Conservation (phyloP, 331 rosid genomes). For the Spiraea crenata region DNA sequence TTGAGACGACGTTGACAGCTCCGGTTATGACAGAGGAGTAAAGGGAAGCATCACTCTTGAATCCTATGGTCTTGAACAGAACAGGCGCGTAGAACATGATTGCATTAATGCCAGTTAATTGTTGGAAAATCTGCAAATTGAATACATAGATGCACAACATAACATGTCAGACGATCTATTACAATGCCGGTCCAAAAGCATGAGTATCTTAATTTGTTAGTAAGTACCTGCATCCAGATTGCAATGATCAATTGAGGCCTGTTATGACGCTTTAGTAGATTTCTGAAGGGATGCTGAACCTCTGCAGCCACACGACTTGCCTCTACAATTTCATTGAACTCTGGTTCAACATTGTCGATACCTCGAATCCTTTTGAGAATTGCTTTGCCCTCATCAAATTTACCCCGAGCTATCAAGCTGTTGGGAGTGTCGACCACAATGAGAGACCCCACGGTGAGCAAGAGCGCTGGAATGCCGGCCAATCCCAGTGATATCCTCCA, state of each 20-base stretch:
- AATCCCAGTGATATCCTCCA: slow-evolving; percentile 74
- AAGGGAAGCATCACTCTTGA: slow-evolving; percentile 52
- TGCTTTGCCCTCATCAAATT: slow-evolving; percentile 50
- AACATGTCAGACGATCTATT: neutral
- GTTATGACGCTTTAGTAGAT: slow-evolving; percentile 47
- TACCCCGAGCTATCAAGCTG: slow-evolving; percentile 65
- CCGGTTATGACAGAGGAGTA: slow-evolving; percentile 71
- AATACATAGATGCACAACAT: neutral
- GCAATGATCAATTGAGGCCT: slow-evolving; percentile 56
- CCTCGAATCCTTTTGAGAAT: slow-evolving; percentile 59
- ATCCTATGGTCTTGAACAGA: slow-evolving; percentile 58
- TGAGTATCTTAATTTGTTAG: neutral
- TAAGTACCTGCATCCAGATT: slow-evolving; percentile 40
- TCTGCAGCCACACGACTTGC: slow-evolving; percentile 56
- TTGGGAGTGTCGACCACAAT: slow-evolving; percentile 64
- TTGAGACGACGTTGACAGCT: slow-evolving; percentile 56
- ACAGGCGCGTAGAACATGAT: slow-evolving; percentile 79
- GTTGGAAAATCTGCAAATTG: slow-evolving; percentile 57
- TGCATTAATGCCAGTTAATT: slow-evolving; percentile 68
- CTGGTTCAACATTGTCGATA: slow-evolving; percentile 51
- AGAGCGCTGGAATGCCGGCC: slow-evolving; percentile 55
- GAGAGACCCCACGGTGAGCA: slow-evolving; percentile 46
- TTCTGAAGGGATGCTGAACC: slow-evolving; percentile 53
- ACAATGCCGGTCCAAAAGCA: too few species aligned
- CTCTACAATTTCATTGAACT: slow-evolving; percentile 50